Evolutionary conservation across 75 land plant species (phyloP).

Genomic region (Picea glauca): DNA sequence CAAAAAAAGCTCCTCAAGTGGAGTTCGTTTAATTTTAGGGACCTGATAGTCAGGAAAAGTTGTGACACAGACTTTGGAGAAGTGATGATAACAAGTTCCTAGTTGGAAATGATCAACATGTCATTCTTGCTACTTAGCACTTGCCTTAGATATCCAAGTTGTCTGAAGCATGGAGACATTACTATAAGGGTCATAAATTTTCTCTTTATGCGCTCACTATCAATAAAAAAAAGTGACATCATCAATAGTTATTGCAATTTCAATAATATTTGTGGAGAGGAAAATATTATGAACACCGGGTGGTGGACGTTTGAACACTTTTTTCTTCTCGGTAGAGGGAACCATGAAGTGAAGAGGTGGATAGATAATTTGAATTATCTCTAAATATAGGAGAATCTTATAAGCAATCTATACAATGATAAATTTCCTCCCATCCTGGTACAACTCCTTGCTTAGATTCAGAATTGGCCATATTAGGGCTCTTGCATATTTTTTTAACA

Average conservation of each 20-base stretch:
- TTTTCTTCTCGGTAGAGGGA: constrained; percentile 77
- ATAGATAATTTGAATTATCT: constrained; percentile 58
- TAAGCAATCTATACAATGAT: constrained; percentile 53
- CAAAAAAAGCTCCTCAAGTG: constrained; percentile 90
- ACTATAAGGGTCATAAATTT: constrained; percentile 89
- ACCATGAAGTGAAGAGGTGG: constrained; percentile 86
- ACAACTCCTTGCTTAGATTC: constrained; percentile 72
- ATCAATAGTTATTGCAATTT: constrained; percentile 93
- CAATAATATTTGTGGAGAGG: constrained; percentile 95
- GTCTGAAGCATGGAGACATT: constrained; percentile 92
- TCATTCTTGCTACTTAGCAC: constrained; percentile 85
- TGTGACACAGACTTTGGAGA: constrained; percentile 59
- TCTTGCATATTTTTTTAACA: constrained; percentile 60
- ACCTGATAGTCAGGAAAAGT: constrained; percentile 73
- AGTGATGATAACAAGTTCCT: constrained; percentile 90
- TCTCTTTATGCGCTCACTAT: constrained; percentile 94
- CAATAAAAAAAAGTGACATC: constrained; percentile 93
- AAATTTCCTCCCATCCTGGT: constrained; percentile 98
- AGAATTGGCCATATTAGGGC: constrained; percentile 5
- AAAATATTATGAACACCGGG: constrained; percentile 77
- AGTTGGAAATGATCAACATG: constrained; percentile 92
- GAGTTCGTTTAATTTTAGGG: constrained; percentile 91
- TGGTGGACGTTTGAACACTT: constrained; percentile 75
- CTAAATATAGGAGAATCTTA: constrained; percentile 46
- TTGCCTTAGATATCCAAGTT: constrained; percentile 92